phyloP scores from a whole-genome alignment of 176 grass and related monocot species.

The Phoenix roebelenii region DNA sequence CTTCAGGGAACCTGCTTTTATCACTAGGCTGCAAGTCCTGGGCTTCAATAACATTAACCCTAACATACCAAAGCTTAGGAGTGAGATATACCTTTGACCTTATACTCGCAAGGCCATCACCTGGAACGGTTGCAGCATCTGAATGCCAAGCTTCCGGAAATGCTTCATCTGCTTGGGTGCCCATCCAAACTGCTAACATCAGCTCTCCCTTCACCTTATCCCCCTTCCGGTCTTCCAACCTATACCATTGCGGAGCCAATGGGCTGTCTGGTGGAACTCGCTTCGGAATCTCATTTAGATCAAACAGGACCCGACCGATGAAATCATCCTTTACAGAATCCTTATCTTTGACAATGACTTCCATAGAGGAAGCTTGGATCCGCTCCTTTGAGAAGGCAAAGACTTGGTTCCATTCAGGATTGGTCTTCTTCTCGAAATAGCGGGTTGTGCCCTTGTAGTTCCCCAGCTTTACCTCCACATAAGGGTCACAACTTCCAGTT shows the following conservation, averaged over 20 bases:
- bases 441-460: constrained; percentile 55
- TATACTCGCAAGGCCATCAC: constrained; percentile 56
- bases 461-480: constrained; percentile 62
- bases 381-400: constrained; percentile 64
- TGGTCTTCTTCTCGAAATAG: constrained; percentile 48
- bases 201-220: constrained; percentile 58
- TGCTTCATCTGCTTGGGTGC: constrained; percentile 63
- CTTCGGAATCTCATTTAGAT: constrained; percentile 56
- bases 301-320: constrained; percentile 39
- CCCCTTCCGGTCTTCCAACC: constrained; percentile 46
- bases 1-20: constrained; percentile 44
- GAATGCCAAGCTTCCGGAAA: constrained; percentile 72
- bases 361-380: constrained; percentile 47
- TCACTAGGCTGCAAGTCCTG: constrained; percentile 52
- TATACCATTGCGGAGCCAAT: constrained; percentile 64
- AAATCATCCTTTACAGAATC: constrained; percentile 55
- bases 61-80: constrained; percentile 65
- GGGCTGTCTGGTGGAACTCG: constrained; percentile 58
- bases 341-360: constrained; percentile 55
- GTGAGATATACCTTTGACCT: constrained; percentile 68
- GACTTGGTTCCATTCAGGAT: constrained; percentile 73
- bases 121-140: constrained; percentile 43
- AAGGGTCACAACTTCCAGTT: constrained; percentile 53
- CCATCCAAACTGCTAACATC: constrained; percentile 84
- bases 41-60: constrained; percentile 64